Evolutionary conservation across 2,329 filamentous ascomycete genomes (phyloP).

Genomic region (Aquanectria penicillioides): DNA sequence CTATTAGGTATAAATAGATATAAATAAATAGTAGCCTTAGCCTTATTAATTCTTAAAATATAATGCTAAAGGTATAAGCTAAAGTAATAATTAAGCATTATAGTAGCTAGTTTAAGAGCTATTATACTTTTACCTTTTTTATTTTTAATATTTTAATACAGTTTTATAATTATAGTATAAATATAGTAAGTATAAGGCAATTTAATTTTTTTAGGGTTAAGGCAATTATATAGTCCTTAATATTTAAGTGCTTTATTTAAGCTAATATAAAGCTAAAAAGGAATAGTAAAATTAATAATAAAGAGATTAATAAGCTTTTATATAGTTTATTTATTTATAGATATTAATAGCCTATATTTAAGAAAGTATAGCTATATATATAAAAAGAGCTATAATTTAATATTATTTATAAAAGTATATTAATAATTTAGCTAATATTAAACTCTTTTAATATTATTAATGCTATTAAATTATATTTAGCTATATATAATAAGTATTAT

Average conservation of each 20-base stretch:
- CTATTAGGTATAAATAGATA: too few species aligned
- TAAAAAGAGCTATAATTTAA: constrained; percentile 15
- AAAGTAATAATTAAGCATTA: neutral
- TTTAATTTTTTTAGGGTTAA: neutral
- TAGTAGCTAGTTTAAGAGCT: neutral
- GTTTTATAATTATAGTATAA: constrained; percentile 1
- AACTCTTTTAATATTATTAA: constrained; percentile 24
- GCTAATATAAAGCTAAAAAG: constrained; percentile 1
- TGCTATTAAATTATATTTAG: constrained; percentile 1
- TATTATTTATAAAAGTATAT: constrained; percentile 17
- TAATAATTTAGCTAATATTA: constrained; percentile 21
- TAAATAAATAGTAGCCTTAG: too few species aligned
- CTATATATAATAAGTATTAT: neutral
- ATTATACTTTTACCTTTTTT: constrained; percentile 3
- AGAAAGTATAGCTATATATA: constrained; percentile 7
- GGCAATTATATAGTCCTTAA: constrained; percentile 3
- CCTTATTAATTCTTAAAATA: constrained; percentile 1
- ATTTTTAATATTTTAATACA: constrained; percentile 9
- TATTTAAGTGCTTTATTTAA: neutral
- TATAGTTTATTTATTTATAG: constrained; percentile 2
- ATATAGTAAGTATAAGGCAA: neutral
- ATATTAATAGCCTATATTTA: constrained; percentile 8
- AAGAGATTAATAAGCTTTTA: constrained; percentile 13
- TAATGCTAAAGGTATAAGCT: neutral
- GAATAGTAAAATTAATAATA: neutral